Base-by-base conservation (phyloP, 495 filamentous ascomycete species). In the Hyaloscypha bicolor region DNA sequence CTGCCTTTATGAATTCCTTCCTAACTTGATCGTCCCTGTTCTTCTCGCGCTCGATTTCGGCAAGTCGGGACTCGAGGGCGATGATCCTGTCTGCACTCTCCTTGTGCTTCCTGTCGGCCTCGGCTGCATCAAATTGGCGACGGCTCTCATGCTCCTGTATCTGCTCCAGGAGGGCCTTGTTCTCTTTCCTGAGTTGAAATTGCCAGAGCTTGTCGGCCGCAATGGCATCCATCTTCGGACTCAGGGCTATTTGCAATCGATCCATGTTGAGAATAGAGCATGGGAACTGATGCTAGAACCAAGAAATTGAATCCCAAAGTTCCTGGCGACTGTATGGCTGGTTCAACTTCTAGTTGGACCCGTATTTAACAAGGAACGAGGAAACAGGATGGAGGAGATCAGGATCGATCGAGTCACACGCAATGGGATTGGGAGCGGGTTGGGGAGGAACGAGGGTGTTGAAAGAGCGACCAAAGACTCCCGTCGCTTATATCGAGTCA, bases 141-240 rank as follows among this genome's bases (percentile, higher is more conserved):
- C 25, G 16, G 22, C 30, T 58, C 14, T 31, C 39, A 22, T 42
- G 31, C 11, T 53, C 62, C 4, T 62, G 42, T 30, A 68, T 1
- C n/a, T 60, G 37, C 39, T 70, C 67, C 9, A 67, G 62, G 37
- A 74, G 21, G 11, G 55, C 65, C 12, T 48, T 59, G 48, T 72
- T 48, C 52, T 74, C 72, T 53, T 66, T 68, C 12, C 72, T 64
- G 37, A 74, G 72, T 39, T 74, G 72, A 30, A 60, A 52, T 31
- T 56, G 42, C 66, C 66, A 70, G 4, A 74, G 56, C 6, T 25
- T 14, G 21, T 74, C 69, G 30, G 60, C 51, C 14, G 65, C 65
- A 9, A 45, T 14, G 16, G 11, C 42, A 4, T 6, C 42, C 42
- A 48, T 4, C 42, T 48, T 48, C 1, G 42, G 42, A 12, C 42